phyloP scores from a whole-genome alignment of 2,329 filamentous ascomycete species.

The Scortechinia acanthostroma region DNA sequence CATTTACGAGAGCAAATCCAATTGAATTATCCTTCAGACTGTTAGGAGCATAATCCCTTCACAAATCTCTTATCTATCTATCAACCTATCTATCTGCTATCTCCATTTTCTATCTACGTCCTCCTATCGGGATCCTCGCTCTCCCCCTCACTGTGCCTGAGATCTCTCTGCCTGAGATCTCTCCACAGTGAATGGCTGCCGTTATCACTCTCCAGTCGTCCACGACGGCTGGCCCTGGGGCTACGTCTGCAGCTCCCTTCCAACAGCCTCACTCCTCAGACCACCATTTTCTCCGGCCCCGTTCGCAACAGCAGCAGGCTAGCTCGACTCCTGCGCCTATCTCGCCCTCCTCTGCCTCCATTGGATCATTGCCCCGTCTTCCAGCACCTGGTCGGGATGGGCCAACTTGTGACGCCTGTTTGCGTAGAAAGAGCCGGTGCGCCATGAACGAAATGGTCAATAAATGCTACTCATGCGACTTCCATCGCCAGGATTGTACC shows the following conservation, averaged over 20 bases:
- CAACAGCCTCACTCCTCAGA: not conserved
- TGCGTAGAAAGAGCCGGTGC: slow-evolving; percentile 28
- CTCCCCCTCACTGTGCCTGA: too few relatives aligned
- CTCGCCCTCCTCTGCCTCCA: slow-evolving; percentile 4
- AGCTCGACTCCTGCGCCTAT: not conserved
- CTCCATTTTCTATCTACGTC: slow-evolving; percentile 5
- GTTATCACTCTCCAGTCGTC: slow-evolving; percentile 26
- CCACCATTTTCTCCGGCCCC: not conserved
- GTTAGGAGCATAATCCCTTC: too few relatives aligned
- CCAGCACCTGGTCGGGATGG: slow-evolving; percentile 21
- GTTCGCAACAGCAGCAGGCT: not conserved
- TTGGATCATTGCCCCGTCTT: slow-evolving; percentile 12
- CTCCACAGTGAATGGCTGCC: slow-evolving; percentile 1
- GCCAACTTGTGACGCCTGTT: slow-evolving; percentile 28
- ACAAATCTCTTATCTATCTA: too few relatives aligned
- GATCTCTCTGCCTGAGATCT: too few relatives aligned
- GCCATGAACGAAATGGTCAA: slow-evolving; percentile 31
- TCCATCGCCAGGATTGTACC: slow-evolving; percentile 31
- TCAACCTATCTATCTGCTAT: slow-evolving; percentile 3
- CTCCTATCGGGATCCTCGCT: not conserved
- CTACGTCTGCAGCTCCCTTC: slow-evolving; percentile 6
- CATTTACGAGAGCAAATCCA: too few relatives aligned
- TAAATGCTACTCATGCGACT: slow-evolving; percentile 32
- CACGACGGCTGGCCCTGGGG: slow-evolving; percentile 15
- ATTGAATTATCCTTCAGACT: too few relatives aligned